Evolutionary conservation across 23 red algal genomes (phyloP).

Genomic region (Rhodosorus marinus): DNA sequence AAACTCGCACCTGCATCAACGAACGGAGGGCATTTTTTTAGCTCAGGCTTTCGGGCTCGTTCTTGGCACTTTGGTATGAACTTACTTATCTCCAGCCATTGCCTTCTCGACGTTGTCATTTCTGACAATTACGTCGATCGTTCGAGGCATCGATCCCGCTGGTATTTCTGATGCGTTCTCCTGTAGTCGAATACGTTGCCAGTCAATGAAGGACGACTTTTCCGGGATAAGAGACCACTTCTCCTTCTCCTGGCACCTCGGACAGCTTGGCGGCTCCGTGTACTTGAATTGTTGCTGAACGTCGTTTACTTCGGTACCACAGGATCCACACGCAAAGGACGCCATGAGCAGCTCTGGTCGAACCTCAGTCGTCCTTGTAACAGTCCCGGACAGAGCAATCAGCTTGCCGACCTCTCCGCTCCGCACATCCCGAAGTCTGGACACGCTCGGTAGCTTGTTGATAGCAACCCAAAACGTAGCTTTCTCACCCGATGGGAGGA

Average conservation of each 20-base stretch:
- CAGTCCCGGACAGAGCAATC: constrained; percentile 57
- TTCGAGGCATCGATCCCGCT: constrained; percentile 87
- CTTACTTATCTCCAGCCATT: constrained; percentile 88
- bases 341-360: constrained; percentile 76
- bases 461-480: constrained; percentile 76
- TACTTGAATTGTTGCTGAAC: constrained; percentile 95
- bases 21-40: too few species aligned
- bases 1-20: too few species aligned
- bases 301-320: constrained; percentile 36
- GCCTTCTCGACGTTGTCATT: constrained; percentile 88
- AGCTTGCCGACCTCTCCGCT: constrained; percentile 58
- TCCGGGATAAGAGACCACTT: constrained; percentile 75
- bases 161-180: constrained; percentile 93
- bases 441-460: constrained; percentile 60
- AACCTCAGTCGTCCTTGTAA: constrained; percentile 85
- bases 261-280: constrained; percentile 82
- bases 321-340: constrained; percentile 55
- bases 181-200: constrained; percentile 80
- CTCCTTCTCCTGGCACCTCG: constrained; percentile 47
- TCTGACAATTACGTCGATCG: constrained; percentile 91
- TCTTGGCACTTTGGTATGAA: too few species aligned
- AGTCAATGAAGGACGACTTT: constrained; percentile 75
- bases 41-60: too few species aligned
- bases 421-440: constrained; percentile 75
- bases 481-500: constrained; percentile 5